These are phyloP conservation scores for Phoma herbarum DNA, from an alignment of 2,329 filamentous ascomycete species.

Conservation along the genomic window DNA sequence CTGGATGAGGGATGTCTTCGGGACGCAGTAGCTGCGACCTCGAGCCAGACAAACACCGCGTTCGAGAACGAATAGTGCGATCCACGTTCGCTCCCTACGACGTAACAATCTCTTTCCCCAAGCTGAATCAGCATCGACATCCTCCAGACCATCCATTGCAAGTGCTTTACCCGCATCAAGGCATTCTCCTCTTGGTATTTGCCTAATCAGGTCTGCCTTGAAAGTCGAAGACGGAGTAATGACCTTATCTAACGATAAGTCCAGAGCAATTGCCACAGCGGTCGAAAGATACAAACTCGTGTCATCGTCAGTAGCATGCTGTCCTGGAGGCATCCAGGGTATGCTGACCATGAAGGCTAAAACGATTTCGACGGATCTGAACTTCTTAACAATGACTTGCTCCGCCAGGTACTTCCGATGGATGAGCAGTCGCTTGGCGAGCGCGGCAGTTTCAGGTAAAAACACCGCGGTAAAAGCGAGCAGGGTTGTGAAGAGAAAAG, in stretches of 20 bases:
- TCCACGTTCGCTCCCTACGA: slow-evolving; percentile 73
- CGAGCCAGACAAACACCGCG: slow-evolving; percentile 76
- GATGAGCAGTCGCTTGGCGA: slow-evolving; percentile 71
- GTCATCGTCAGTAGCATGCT: slow-evolving; percentile 74
- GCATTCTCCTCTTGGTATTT: slow-evolving; percentile 70
- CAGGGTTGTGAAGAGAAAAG: slow-evolving; percentile 76
- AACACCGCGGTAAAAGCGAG: slow-evolving; percentile 74
- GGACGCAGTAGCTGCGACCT: slow-evolving; percentile 73
- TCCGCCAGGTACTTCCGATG: slow-evolving; percentile 71
- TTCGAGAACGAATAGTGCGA: slow-evolving; percentile 76
- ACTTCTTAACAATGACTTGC: slow-evolving; percentile 67
- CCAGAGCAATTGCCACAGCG: slow-evolving; percentile 73
- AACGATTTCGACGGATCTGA: slow-evolving; percentile 76
- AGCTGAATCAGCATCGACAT: slow-evolving; percentile 68
- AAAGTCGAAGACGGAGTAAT: slow-evolving; percentile 64
- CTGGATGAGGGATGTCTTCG: slow-evolving; percentile 70
- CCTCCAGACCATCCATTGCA: slow-evolving; percentile 71
- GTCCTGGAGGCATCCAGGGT: slow-evolving; percentile 75
- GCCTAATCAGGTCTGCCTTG: slow-evolving; percentile 56
- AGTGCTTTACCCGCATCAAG: slow-evolving; percentile 73
- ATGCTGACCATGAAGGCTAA: slow-evolving; percentile 79
- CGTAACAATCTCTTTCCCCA: slow-evolving; percentile 69
- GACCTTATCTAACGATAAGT: slow-evolving; percentile 75
- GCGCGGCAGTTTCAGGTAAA: slow-evolving; percentile 67
- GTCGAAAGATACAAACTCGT: slow-evolving; percentile 76